A percentile compares a stretch with the other conserved stretches of the same genome.
These are phyloP conservation scores for Penicillium palitans DNA, from an alignment of 2,329 filamentous ascomycete species.

Conservation along the genomic window DNA sequence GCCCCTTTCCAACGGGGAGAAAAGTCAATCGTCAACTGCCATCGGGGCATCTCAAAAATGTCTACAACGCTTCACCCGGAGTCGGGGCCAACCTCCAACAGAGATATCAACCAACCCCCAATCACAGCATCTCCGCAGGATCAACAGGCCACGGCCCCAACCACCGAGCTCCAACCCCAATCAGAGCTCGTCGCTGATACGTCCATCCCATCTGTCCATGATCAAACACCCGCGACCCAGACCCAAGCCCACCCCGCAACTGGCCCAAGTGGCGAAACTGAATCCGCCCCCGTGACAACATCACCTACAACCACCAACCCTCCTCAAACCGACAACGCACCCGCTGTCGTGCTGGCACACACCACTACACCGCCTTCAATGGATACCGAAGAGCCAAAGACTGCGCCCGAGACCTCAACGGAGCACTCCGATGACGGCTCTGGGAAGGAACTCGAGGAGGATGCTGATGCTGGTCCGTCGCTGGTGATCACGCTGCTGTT, in stretches of 20 bases:
- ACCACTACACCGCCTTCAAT: slow-evolving; percentile 18
- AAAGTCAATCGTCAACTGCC: slow-evolving; percentile 18
- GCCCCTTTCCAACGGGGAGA: slow-evolving; percentile 1
- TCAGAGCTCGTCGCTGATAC: slow-evolving; percentile 15
- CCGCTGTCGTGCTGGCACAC: slow-evolving; percentile 15
- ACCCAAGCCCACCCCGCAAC: slow-evolving; percentile 25
- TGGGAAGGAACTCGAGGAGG: slow-evolving; percentile 41
- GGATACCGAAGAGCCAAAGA: slow-evolving; percentile 28
- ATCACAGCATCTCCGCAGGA: slow-evolving; percentile 17
- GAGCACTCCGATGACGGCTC: slow-evolving; percentile 30
- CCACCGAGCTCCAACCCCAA: slow-evolving; percentile 4
- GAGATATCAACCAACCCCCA: slow-evolving; percentile 14
- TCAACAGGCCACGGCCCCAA: slow-evolving; percentile 10
- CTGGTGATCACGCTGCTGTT: slow-evolving; percentile 74
- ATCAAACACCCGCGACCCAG: slow-evolving; percentile 11
- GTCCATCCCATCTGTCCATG: slow-evolving; percentile 12
- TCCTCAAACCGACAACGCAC: slow-evolving; percentile 13
- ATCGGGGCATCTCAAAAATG: slow-evolving; percentile 21
- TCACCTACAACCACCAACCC: slow-evolving; percentile 13
- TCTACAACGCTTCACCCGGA: slow-evolving; percentile 28
- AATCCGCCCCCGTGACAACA: slow-evolving; percentile 20
- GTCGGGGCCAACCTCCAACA: slow-evolving; percentile 22
- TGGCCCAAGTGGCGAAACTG: slow-evolving; percentile 22
- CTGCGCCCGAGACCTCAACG: slow-evolving; percentile 22
- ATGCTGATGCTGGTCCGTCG: slow-evolving; percentile 38